Conservation (phyloP, 306 rosid species). For the Astragalus glycyphyllos region DNA sequence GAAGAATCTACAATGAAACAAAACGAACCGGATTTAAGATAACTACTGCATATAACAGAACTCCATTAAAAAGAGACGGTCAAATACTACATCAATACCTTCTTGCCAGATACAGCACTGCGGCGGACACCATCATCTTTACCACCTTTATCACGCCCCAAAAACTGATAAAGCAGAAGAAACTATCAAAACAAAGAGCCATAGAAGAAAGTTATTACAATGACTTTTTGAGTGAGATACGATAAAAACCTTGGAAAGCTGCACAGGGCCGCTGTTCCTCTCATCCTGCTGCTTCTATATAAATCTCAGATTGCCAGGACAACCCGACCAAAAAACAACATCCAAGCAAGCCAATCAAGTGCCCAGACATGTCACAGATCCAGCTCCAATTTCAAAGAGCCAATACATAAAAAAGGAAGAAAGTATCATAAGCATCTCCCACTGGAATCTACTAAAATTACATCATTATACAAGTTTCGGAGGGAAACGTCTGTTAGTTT, state of each 20-base stretch:
- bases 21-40: conserved; percentile 1
- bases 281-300: conserved; percentile 85
- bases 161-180: conserved; percentile 60
- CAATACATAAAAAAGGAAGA: conserved; percentile 75
- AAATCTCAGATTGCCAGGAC: conserved; percentile 87
- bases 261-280: conserved; percentile 80
- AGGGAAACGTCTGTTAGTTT: background rate
- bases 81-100: conserved; percentile 53
- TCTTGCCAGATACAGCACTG: conserved; percentile 97
- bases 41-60: conserved; percentile 3
- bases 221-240: conserved; percentile 34
- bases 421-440: conserved; percentile 71
- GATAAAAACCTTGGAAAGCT: conserved; percentile 86
- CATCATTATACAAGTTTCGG: background rate
- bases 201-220: background rate
- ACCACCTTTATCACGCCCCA: conserved; percentile 84
- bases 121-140: conserved; percentile 88
- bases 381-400: conserved; percentile 99
- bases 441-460: conserved; percentile 26
- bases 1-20: conserved; percentile 65
- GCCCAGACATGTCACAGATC: conserved; percentile 81
- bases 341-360: conserved; percentile 77
- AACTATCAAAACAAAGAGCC: conserved; percentile 12
- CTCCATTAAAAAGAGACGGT: background rate
- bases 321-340: conserved; percentile 73